Conservation (phyloP, 2,329 filamentous ascomycete species). For the Pseudogymnoascus sp. region DNA sequence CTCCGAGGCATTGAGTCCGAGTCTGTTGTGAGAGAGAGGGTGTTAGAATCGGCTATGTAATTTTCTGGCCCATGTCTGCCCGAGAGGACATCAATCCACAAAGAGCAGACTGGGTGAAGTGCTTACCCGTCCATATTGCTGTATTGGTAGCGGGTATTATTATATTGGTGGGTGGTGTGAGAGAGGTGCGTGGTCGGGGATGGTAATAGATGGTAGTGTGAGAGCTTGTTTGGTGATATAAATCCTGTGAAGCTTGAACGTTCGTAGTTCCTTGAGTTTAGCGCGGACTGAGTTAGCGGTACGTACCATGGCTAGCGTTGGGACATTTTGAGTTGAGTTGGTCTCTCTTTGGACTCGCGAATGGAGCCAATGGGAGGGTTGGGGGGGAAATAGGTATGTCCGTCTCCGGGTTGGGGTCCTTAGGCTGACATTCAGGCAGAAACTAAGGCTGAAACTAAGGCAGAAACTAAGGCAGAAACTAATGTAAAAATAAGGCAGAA, state of each 20-base stretch:
- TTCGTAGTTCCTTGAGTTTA: slow-evolving; percentile 4
- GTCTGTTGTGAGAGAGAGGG: slow-evolving; percentile 16
- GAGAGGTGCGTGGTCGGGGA: not conserved
- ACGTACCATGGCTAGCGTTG: not conserved
- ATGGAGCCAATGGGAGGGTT: not conserved
- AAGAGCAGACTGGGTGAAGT: not conserved
- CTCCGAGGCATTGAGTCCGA: slow-evolving; percentile 49
- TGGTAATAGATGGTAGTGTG: slow-evolving; percentile 4
- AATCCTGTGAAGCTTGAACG: slow-evolving; percentile 13
- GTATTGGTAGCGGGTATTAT: not conserved
- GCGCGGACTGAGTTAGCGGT: not conserved
- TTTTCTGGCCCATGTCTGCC: slow-evolving; percentile 8
- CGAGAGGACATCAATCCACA: not conserved
- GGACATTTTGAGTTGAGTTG: not conserved
- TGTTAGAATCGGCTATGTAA: slow-evolving; percentile 1
- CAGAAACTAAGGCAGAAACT: not conserved
- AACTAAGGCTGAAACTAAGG: not conserved
- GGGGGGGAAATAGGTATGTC: not conserved
- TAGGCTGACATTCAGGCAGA: not conserved
- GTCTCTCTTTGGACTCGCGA: not conserved
- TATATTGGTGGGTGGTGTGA: not conserved
- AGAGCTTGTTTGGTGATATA: slow-evolving; percentile 5
- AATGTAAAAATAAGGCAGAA: too few species aligned
- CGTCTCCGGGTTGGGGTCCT: not conserved
- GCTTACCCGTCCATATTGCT: slow-evolving; percentile 40